Conservation (phyloP, 495 filamentous ascomycete species). For the Aspergillus coremiiformis region DNA sequence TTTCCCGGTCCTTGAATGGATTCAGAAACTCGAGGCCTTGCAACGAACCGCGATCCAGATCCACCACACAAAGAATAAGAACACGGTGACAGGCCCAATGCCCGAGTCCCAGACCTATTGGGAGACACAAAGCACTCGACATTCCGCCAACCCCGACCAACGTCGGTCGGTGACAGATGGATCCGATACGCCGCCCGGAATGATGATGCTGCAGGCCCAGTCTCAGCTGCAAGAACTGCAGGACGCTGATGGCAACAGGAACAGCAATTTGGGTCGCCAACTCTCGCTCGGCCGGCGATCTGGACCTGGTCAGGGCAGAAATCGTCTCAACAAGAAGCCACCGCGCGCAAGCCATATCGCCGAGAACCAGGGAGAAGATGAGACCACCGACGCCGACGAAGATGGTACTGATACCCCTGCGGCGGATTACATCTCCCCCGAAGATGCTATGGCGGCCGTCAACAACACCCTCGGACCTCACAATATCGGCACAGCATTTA, state of each 20-base stretch:
- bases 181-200: constrained; percentile 41
- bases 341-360: constrained; percentile 21
- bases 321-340: constrained; percentile 24
- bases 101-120: constrained; percentile 34
- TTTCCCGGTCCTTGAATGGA: constrained; percentile 66
- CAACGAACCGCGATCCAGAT: constrained; percentile 51
- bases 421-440: constrained; percentile 14
- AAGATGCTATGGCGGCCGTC: constrained; percentile 17
- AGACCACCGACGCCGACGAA: constrained; percentile 15
- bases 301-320: constrained; percentile 30
- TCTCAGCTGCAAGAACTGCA: constrained; percentile 26
- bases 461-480: constrained; percentile 13
- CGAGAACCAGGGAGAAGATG: constrained; percentile 21
- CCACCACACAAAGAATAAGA: constrained; percentile 37
- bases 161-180: not conserved
- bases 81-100: constrained; percentile 21
- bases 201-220: constrained; percentile 23
- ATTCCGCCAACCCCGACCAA: not conserved
- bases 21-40: constrained; percentile 55
- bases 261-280: constrained; percentile 31
- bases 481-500: not conserved
- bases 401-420: constrained; percentile 9
- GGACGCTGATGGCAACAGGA: constrained; percentile 24
- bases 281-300: constrained; percentile 32
- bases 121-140: constrained; percentile 37